A percentile compares a stretch with the other conserved stretches of the same genome.
Evolutionary conservation across 306 rosid genomes (phyloP).

Genomic region (Dalbergia cochinchinensis): DNA sequence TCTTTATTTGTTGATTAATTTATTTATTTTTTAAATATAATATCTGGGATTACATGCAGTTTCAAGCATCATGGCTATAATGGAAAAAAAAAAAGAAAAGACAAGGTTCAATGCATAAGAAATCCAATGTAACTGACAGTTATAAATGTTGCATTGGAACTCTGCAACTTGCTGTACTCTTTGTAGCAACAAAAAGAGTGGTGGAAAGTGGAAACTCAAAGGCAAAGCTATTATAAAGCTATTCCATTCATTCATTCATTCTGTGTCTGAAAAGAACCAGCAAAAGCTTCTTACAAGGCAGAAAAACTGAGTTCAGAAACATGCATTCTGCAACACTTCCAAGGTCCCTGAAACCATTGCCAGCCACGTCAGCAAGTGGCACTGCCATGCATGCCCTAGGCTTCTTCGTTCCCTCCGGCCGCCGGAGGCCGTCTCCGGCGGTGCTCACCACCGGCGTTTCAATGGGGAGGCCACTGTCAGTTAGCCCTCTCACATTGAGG

Average conservation of each 20-base stretch:
- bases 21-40: background rate
- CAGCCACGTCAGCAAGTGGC: background rate
- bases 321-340: slow-evolving; percentile 46
- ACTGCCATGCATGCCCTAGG: slow-evolving; percentile 39
- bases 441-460: slow-evolving; percentile 44
- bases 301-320: background rate
- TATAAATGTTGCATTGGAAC: background rate
- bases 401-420: slow-evolving; percentile 45
- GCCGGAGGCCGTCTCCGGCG: slow-evolving; percentile 42
- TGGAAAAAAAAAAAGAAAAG: background rate
- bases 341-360: background rate
- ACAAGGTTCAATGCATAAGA: background rate
- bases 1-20: too few species aligned
- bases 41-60: background rate
- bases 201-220: background rate
- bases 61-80: background rate
- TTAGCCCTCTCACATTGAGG: slow-evolving; percentile 40
- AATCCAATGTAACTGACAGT: background rate
- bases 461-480: slow-evolving; percentile 34
- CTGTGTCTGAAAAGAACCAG: background rate
- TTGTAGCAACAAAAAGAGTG: background rate
- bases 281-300: background rate
- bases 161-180: background rate
- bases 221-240: background rate
- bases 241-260: background rate